These are phyloP conservation scores for Durusdinium trenchii DNA, from an alignment of 73 alveolate species.

Conservation along the genomic window DNA sequence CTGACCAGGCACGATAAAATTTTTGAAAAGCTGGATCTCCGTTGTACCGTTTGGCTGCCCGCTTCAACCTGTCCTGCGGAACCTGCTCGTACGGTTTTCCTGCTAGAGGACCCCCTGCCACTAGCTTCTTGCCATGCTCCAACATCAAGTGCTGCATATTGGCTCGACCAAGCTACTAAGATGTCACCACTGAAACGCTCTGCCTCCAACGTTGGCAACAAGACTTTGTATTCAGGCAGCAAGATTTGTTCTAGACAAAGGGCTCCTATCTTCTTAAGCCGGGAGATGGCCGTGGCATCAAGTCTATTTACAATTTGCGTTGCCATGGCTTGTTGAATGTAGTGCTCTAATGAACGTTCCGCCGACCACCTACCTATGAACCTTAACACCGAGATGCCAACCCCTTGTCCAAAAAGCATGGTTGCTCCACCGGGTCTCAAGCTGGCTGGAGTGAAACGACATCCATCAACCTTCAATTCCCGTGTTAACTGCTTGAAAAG, in stretches of 20 bases:
- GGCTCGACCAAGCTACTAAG: neutral
- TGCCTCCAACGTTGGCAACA: neutral
- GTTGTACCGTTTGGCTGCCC: neutral
- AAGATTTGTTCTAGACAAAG: neutral
- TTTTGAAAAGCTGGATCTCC: neutral
- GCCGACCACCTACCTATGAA: slow-evolving; percentile 6
- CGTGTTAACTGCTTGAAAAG: neutral
- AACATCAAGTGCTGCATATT: neutral
- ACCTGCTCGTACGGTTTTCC: neutral
- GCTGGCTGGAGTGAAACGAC: slow-evolving; percentile 25
- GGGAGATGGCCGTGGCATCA: neutral
- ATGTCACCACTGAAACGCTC: neutral
- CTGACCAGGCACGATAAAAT: neutral
- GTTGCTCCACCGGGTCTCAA: slow-evolving; percentile 19
- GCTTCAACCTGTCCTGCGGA: neutral
- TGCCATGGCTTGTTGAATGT: neutral
- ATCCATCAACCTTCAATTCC: neutral
- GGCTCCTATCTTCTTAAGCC: neutral
- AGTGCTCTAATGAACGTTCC: neutral
- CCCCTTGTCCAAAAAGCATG: neutral
- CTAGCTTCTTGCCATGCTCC: neutral
- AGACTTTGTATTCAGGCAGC: neutral
- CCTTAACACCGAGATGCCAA: neutral
- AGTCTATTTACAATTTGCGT: neutral
- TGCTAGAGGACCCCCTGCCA: neutral